A percentile compares a stretch with the other conserved stretches of the same genome.
Conservation (phyloP, 2,329 filamentous ascomycete species). For the Claviceps humidiphila region DNA sequence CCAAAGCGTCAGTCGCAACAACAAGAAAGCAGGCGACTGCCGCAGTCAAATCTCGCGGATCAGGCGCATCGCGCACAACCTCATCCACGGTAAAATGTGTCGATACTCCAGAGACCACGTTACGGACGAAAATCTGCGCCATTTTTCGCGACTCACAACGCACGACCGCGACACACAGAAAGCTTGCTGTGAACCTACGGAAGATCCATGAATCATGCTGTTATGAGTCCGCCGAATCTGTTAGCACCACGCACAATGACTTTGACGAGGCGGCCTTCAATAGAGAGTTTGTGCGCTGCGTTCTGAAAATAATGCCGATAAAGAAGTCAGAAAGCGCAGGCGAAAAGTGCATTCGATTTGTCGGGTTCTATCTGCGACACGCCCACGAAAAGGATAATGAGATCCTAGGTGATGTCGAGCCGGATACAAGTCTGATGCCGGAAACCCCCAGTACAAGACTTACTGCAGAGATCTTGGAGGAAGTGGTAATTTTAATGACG, state of each 20-base stretch:
- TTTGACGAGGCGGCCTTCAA: conserved; percentile 84
- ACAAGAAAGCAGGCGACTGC: conserved; percentile 27
- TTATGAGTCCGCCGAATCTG: conserved; percentile 44
- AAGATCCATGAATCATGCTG: conserved; percentile 84
- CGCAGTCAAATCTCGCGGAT: conserved; percentile 26
- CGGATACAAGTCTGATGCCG: conserved; percentile 56
- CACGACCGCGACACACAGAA: conserved; percentile 80
- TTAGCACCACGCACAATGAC: conserved; percentile 43
- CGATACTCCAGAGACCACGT: conserved; percentile 55
- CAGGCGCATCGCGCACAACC: conserved; percentile 33
- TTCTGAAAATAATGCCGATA: conserved; percentile 68
- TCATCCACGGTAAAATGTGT: conserved; percentile 58
- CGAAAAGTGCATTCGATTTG: conserved; percentile 72
- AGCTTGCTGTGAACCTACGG: conserved; percentile 72
- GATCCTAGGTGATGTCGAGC: conserved; percentile 49
- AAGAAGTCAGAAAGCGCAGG: conserved; percentile 87
- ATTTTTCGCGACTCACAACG: conserved; percentile 75
- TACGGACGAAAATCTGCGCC: conserved; percentile 61
- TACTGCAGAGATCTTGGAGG: conserved; percentile 58
- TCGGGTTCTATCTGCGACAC: conserved; percentile 74
- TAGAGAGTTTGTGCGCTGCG: conserved; percentile 67
- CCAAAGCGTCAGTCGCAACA: conserved; percentile 29
- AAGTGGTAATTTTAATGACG: conserved; percentile 60
- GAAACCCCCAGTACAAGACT: conserved; percentile 79
- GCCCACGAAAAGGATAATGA: conserved; percentile 58